Percentiles rank a stretch among this genome's conserved stretches.
phyloP scores from a whole-genome alignment of 129 eudicot genomes.

The Gnaphalium uliginosum region DNA sequence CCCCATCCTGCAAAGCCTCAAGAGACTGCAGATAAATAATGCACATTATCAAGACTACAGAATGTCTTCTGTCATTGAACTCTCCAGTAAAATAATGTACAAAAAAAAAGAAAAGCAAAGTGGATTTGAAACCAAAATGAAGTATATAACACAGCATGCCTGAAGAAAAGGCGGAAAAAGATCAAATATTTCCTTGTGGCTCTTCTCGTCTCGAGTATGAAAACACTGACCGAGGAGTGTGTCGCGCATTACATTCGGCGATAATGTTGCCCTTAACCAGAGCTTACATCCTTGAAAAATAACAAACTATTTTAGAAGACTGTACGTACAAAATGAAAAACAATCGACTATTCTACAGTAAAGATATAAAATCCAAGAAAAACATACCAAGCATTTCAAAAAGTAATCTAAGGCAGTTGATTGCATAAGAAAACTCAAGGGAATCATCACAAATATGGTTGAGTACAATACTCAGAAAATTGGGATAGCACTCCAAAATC shows the following conservation, averaged over 20 bases:
- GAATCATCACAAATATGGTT: slow-evolving; percentile 93
- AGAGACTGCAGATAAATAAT: slow-evolving; percentile 62
- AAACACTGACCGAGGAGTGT: slow-evolving; percentile 93
- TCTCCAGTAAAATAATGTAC: background rate
- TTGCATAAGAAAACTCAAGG: slow-evolving; percentile 84
- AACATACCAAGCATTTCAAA: slow-evolving; percentile 88
- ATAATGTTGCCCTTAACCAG: slow-evolving; percentile 82
- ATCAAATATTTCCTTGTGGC: slow-evolving; percentile 96
- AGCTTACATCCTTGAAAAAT: slow-evolving; percentile 76
- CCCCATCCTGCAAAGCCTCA: slow-evolving; percentile 97
- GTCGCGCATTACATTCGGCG: slow-evolving; percentile 93
- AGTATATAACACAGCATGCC: slow-evolving; percentile 51
- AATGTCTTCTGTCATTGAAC: slow-evolving; percentile 9
- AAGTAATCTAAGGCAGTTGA: slow-evolving; percentile 82
- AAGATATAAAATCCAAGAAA: slow-evolving; percentile 7
- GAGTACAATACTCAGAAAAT: slow-evolving; percentile 79
- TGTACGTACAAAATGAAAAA: slow-evolving; percentile 2
- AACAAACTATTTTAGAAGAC: slow-evolving; percentile 13
- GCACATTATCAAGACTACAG: slow-evolving; percentile 12
- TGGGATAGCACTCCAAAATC: slow-evolving; percentile 88
- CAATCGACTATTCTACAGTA: background rate
- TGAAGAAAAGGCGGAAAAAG: slow-evolving; percentile 84
- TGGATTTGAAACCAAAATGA: slow-evolving; percentile 17
- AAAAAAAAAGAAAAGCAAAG: slow-evolving; percentile 13
- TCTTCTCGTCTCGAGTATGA: slow-evolving; percentile 92